These are phyloP conservation scores for Brassica incana DNA, from an alignment of 345 rosid genomes.

Conservation along the genomic window DNA sequence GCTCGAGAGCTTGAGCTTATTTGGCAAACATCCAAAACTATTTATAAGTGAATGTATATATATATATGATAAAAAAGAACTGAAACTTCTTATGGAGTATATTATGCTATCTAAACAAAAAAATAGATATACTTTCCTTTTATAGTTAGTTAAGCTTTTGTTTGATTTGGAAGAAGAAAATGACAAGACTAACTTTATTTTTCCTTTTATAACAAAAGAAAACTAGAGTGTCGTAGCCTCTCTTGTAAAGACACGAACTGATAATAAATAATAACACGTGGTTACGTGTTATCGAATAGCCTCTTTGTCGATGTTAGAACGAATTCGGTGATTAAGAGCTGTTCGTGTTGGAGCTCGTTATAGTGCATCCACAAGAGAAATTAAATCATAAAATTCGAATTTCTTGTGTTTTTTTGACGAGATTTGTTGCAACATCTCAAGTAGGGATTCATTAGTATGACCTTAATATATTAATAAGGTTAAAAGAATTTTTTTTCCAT, in stretches of 20 bases:
- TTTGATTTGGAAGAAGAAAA: neutral
- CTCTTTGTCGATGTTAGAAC: no score
- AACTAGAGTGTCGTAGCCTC: constrained; percentile 1
- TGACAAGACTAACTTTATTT: constrained; percentile 13
- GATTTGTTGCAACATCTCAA: no score
- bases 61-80: neutral
- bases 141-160: neutral
- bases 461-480: no score
- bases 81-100: no score
- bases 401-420: no score
- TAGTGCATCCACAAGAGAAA: no score
- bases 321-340: no score
- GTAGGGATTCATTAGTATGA: no score
- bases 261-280: neutral
- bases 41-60: constrained; percentile 19
- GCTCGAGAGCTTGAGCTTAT: constrained; percentile 76
- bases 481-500: no score
- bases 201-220: neutral
- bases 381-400: no score
- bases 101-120: constrained; percentile 6
- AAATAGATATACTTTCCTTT: constrained; percentile 1
- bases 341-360: no score
- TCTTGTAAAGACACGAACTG: neutral
- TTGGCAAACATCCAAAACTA: constrained; percentile 48
- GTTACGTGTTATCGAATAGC: no score